phyloP scores from a whole-genome alignment of 768 basidiomycete genomes.

The Pisolithus tinctorius region DNA sequence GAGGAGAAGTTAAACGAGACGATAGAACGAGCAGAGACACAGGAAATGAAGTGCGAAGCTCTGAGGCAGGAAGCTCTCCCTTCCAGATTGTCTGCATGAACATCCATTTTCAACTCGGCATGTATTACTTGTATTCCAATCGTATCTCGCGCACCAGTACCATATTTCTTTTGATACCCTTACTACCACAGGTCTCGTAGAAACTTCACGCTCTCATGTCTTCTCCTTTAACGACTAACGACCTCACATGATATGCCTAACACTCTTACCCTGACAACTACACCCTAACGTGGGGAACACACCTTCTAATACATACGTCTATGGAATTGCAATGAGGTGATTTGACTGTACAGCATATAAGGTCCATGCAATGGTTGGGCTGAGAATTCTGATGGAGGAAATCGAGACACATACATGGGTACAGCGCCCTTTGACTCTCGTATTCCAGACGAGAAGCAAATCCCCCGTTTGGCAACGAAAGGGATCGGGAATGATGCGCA shows the following conservation, averaged over 20 bases:
- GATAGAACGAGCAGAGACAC: constrained; percentile 53
- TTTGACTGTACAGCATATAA: constrained; percentile 19
- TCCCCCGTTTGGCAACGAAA: constrained; percentile 11
- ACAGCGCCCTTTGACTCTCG: constrained; percentile 23
- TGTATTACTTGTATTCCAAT: constrained; percentile 3
- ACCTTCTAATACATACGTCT: background rate
- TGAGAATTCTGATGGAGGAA: constrained; percentile 20
- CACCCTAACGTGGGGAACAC: background rate
- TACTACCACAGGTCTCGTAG: too few species aligned
- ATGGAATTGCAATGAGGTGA: background rate
- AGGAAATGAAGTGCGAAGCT: constrained; percentile 48
- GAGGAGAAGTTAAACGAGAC: constrained; percentile 57
- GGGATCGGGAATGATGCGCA: constrained; percentile 16
- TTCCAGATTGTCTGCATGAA: constrained; percentile 13
- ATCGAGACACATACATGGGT: constrained; percentile 10
- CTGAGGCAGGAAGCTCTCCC: constrained; percentile 35
- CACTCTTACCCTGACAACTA: background rate
- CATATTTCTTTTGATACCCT: background rate
- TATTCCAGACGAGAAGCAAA: constrained; percentile 9
- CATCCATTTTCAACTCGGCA: constrained; percentile 3
- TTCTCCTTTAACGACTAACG: background rate
- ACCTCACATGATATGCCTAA: background rate
- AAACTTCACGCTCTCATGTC: too few species aligned
- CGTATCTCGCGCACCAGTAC: background rate
- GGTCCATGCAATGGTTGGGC: constrained; percentile 12